These are phyloP conservation scores for Catharanthus roseus DNA, from an alignment of 257 asterid genomes.

Conservation along the genomic window DNA sequence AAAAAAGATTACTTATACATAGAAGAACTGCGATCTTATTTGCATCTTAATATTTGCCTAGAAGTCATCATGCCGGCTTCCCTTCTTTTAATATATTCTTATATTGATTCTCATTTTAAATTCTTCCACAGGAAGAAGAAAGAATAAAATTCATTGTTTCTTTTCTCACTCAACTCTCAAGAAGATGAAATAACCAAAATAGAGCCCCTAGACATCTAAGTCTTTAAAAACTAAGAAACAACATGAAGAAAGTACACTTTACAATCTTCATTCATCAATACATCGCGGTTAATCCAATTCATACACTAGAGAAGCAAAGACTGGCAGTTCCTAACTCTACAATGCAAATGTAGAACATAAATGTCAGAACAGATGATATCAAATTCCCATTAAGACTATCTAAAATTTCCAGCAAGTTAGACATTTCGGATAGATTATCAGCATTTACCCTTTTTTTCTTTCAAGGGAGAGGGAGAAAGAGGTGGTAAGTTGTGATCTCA, in stretches of 20 bases:
- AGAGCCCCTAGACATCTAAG: too few species aligned
- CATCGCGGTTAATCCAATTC: not conserved
- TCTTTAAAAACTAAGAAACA: not conserved
- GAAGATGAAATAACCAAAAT: too few species aligned
- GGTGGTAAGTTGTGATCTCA: not conserved
- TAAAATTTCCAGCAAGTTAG: too few species aligned
- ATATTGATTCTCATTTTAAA: not conserved
- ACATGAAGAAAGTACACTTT: not conserved
- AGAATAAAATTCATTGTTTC: not conserved
- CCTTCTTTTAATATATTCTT: not conserved
- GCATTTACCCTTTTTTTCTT: not conserved
- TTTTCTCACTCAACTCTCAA: not conserved
- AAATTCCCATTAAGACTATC: not conserved
- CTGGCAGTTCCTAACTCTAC: not conserved
- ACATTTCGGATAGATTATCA: too few species aligned
- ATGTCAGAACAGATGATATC: not conserved
- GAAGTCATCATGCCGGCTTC: not conserved
- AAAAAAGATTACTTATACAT: not conserved
- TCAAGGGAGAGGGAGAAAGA: too few species aligned
- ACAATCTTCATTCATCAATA: not conserved
- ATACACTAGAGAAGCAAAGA: not conserved
- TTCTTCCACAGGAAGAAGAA: not conserved
- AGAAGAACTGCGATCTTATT: not conserved
- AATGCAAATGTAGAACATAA: not conserved
- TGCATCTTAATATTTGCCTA: too few species aligned